Base-by-base conservation (phyloP, 495 filamentous ascomycete species). In the Xylaria intraflava region DNA sequence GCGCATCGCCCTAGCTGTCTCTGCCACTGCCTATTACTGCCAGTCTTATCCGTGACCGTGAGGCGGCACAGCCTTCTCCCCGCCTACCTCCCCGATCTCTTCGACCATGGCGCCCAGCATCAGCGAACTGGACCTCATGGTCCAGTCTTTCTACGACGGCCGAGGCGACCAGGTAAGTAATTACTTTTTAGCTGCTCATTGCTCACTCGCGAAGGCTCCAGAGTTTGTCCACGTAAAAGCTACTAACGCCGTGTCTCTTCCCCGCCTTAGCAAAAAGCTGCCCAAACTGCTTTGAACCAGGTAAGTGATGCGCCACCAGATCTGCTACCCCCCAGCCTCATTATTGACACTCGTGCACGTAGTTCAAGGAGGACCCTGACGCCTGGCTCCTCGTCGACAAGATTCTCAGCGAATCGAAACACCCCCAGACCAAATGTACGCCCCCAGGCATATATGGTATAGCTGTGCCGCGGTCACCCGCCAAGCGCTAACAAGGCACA, bases 331-430 rank as follows among this genome's bases (percentile, higher is more conserved):
- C n/a, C 19, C 38, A 29, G 19, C 36, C 29, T 35, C 38, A 48
- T 56, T 72, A 74, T 60, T 72, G 47, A 48, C 14, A 35, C 42
- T 59, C 62, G 51, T 66, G 56, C 40, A 27, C 43, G 11, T 61
- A 97, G 91, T 99, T 99, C 77, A 95, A 95, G 69, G 92, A 97
- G 74, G 93, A 96, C 61, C 90, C 90, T 33, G 93, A 99, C 77
- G 87, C 93, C 47, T 99, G 93, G 93, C 76, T 96, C 47, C 79
- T 95, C 67, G 93, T 96, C 57, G 93, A 96, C 62, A 90, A 96
- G 65, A 94, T 99, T 55, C 80, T 99, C 46, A 83, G 90, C 69
- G 83, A 90, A 60, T 85, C 94, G 46, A 84, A 83, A 67, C 94
- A 96, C 66, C 83, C 87, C 26, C 91, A 96, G 70, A 99, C 93